Base-by-base conservation (phyloP, 345 rosid species). In the Brassica incana region DNA sequence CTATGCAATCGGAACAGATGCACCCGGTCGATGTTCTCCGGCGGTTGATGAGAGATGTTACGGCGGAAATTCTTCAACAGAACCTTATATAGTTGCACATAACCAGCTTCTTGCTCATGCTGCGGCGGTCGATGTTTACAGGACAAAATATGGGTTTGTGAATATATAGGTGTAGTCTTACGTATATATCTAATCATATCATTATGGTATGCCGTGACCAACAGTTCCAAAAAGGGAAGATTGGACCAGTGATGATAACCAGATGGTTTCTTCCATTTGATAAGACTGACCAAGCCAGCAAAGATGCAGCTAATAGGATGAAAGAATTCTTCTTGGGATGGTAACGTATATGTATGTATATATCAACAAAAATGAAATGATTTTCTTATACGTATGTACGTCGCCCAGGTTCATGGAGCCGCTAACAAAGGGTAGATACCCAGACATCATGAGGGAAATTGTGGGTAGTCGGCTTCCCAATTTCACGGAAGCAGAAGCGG, bases 21-120 rank as follows among this genome's bases (percentile, higher is more conserved):
- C 18, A 18, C 18, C 18, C 18, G 18, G 18, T 18, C 18, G 18
- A 18, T 18, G 18, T 18, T 18, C 18, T 18, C 18, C 18, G 18
- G 18, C 0, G 18, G 18, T 18, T 18, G 18, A 18, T 18, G 18
- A 18, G 18, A 18, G 0, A 18, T 18, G 18, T 18, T 18, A 20
- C 2, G 80, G 50, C 0, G 86, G 85, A 9, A 65, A 82, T 29
- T 84, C 87, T 5, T 69, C 40, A 48, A 75, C 72, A 3, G 83
- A 80, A 52, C 83, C 83, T 0, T 80, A 80, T 23, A 38, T 32
- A 0, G 79, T 69, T 63, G 74, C 83, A 56, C 83, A 80, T 32
- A 11, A 69, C 60, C 74, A 69, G 25, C 79, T 80, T 63, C 72
- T 80, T 69, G 79, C 83, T 63, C 83, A 80, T 68, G 83, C 83